Conservation (phyloP, 106 monocot genomes). For the Vanilla planifolia region DNA sequence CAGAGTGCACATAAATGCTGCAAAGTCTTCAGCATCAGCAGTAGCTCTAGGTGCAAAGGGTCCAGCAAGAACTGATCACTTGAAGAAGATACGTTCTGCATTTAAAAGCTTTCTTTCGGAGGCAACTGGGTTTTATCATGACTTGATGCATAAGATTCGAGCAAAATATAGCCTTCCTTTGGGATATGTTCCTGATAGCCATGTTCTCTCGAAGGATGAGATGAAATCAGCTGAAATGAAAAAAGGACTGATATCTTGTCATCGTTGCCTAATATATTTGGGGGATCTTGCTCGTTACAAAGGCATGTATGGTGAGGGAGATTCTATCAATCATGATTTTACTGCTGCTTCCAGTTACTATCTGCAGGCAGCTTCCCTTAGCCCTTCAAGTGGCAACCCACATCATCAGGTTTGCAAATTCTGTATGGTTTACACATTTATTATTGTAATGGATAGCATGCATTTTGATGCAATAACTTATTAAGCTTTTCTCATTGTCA, state of each 20-base stretch:
- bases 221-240: conserved; percentile 54
- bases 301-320: conserved; percentile 83
- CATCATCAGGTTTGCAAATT: conserved; percentile 66
- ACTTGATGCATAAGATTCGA: conserved; percentile 81
- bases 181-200: conserved; percentile 44
- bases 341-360: conserved; percentile 87
- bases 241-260: conserved; percentile 82
- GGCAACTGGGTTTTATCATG: conserved; percentile 93
- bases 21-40: conserved; percentile 28
- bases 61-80: conserved; percentile 37
- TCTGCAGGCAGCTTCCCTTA: conserved; percentile 66
- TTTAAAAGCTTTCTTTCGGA: conserved; percentile 93
- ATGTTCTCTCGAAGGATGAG: conserved; percentile 49
- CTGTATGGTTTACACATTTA: not conserved
- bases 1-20: conserved; percentile 56
- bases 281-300: conserved; percentile 98
- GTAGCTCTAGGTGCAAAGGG: conserved; percentile 31
- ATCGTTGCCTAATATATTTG: conserved; percentile 88
- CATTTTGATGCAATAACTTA: conserved; percentile 3
- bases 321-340: conserved; percentile 58
- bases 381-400: conserved; percentile 84
- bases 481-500: not conserved
- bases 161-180: conserved; percentile 80
- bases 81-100: conserved; percentile 62
- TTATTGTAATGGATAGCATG: conserved; percentile 4